Percentiles rank a stretch among this genome's conserved stretches.
These are phyloP conservation scores for Saksenaea vasiformis DNA, from an alignment of 371 early-diverging fungal species.

Conservation along the genomic window DNA sequence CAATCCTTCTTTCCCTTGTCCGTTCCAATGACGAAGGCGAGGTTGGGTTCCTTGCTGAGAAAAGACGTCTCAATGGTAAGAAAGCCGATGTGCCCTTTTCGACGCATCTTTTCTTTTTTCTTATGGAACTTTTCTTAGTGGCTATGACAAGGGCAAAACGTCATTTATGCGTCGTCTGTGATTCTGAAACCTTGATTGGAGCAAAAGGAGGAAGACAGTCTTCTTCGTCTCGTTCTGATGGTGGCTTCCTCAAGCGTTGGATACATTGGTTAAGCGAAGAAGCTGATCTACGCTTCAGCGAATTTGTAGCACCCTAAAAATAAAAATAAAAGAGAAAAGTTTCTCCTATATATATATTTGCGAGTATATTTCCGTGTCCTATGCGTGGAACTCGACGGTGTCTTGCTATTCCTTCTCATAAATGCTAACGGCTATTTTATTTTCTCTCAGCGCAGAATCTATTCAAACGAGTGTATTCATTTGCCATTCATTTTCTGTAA, in stretches of 20 bases:
- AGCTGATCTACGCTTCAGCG: conserved; percentile 59
- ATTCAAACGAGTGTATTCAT: too few relatives aligned
- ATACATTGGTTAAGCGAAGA: conserved; percentile 57
- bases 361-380: too few relatives aligned
- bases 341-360: too few relatives aligned
- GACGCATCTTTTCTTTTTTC: background rate
- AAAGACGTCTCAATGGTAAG: conserved; percentile 79
- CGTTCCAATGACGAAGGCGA: conserved; percentile 80
- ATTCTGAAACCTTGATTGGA: conserved; percentile 65
- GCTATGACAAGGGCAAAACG: conserved; percentile 92
- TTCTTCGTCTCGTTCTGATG: conserved; percentile 31
- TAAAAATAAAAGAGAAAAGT: background rate
- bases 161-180: conserved; percentile 87
- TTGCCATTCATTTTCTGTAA: too few relatives aligned
- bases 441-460: too few relatives aligned
- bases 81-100: background rate
- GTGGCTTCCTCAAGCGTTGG: conserved; percentile 59
- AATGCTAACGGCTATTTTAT: too few relatives aligned
- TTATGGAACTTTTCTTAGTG: conserved; percentile 44
- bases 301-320: conserved; percentile 18
- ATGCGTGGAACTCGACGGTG: too few relatives aligned
- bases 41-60: conserved; percentile 90
- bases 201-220: conserved; percentile 23
- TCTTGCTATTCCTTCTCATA: too few relatives aligned
- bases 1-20: conserved; percentile 84